phyloP scores from a whole-genome alignment of 1,284 basidiomycete genomes.

The Volvariella volvacea region DNA sequence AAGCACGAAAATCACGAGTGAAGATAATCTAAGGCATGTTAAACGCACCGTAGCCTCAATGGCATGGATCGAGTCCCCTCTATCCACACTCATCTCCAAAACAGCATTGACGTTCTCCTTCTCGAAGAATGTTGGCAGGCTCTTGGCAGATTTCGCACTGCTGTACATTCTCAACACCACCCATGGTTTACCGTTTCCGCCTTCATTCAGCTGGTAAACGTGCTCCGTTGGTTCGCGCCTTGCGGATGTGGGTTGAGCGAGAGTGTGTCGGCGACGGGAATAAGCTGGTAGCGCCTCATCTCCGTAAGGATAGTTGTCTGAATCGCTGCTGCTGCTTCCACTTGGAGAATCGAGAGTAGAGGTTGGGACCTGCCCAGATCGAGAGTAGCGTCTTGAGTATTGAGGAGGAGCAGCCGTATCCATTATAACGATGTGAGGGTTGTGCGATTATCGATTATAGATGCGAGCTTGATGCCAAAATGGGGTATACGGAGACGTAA shows the following conservation, averaged over 20 bases:
- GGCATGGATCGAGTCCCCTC: conserved; percentile 40
- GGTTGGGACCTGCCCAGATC: conserved; percentile 38
- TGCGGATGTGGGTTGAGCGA: conserved; percentile 24
- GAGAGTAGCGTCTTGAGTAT: conserved; percentile 38
- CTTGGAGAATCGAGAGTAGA: conserved; percentile 31
- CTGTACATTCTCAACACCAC: conserved; percentile 35
- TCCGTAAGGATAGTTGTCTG: too few species aligned
- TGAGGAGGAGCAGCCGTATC: conserved; percentile 37
- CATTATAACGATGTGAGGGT: conserved; percentile 21
- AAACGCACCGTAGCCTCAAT: conserved; percentile 30
- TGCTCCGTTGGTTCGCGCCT: conserved; percentile 40
- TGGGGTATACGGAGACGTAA: too few species aligned
- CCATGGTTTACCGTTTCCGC: conserved; percentile 30
- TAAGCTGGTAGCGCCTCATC: conserved; percentile 29
- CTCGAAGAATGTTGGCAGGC: conserved; percentile 40
- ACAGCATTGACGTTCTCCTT: conserved; percentile 40
- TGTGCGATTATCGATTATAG: too few species aligned
- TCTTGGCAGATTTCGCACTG: conserved; percentile 39
- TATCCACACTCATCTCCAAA: conserved; percentile 35
- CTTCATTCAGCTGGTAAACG: conserved; percentile 30
- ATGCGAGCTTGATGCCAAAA: too few species aligned
- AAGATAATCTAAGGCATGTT: neutral
- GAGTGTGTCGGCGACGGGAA: conserved; percentile 34
- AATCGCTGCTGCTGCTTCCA: too few species aligned
- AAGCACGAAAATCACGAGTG: neutral